Evolutionary conservation across 2,329 filamentous ascomycete species (phyloP).

Genomic region (Venturia nashicola): DNA sequence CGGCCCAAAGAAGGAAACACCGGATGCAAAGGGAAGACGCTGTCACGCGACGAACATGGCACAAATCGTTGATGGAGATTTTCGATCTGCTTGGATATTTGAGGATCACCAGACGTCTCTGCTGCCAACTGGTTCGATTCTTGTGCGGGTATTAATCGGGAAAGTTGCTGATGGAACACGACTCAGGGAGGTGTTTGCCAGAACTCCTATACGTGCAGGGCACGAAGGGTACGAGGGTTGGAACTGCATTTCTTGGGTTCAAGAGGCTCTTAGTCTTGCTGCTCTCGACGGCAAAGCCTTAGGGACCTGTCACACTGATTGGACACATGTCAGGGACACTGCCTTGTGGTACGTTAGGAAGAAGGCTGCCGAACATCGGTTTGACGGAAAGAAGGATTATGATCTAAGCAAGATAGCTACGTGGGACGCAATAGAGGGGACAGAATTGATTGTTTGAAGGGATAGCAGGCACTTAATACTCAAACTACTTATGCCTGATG

Average conservation of each 20-base stretch:
- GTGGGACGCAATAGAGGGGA: background rate
- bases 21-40: too few species aligned
- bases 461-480: background rate
- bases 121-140: too few species aligned
- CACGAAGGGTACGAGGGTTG: too few species aligned
- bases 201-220: too few species aligned
- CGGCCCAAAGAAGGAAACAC: too few species aligned
- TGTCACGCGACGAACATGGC: too few species aligned
- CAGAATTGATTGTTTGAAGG: background rate
- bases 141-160: too few species aligned
- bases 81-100: too few species aligned
- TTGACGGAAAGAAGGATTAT: background rate
- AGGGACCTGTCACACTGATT: conserved; percentile 20
- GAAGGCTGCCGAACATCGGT: conserved; percentile 14
- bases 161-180: too few species aligned
- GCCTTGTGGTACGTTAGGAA: conserved; percentile 22
- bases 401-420: background rate
- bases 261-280: background rate
- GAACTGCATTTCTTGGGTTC: background rate
- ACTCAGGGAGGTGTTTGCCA: too few species aligned
- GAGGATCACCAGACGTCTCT: too few species aligned
- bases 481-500: background rate
- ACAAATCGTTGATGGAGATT: too few species aligned
- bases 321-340: conserved; percentile 20
- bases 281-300: conserved; percentile 7